Evolutionary conservation across 192 early-diverging fungal genomes (phyloP).

Genomic region (Podila verticillata): DNA sequence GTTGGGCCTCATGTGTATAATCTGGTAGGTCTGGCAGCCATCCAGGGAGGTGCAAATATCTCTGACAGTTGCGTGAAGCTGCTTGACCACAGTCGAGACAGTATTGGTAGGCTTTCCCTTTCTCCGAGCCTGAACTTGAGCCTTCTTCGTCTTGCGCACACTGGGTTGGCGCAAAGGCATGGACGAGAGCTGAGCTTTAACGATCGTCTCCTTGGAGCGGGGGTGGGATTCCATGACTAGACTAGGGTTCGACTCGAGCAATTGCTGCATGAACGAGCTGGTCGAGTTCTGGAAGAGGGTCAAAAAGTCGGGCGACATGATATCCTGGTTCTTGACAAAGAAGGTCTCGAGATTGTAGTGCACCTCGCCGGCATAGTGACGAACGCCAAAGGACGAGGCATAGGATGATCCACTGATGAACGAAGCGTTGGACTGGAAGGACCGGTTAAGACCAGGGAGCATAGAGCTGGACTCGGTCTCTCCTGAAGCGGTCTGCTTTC

Average conservation of each 20-base stretch:
- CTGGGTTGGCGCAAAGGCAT: constrained; percentile 80
- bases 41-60: constrained; percentile 83
- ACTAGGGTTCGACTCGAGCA: constrained; percentile 77
- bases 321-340: constrained; percentile 78
- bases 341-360: constrained; percentile 84
- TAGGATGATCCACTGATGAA: constrained; percentile 54
- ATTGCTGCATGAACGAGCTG: constrained; percentile 75
- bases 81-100: constrained; percentile 65
- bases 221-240: constrained; percentile 81
- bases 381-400: constrained; percentile 72
- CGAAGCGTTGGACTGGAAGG: constrained; percentile 55
- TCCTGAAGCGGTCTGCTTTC: constrained; percentile 41
- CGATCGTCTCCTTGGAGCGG: constrained; percentile 74
- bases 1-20: constrained; percentile 86
- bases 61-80: constrained; percentile 72
- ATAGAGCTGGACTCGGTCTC: constrained; percentile 58
- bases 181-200: constrained; percentile 80
- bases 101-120: constrained; percentile 44
- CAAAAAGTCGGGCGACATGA: constrained; percentile 85
- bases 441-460: constrained; percentile 55
- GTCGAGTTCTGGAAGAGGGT: constrained; percentile 76
- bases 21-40: constrained; percentile 82
- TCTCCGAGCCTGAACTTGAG: constrained; percentile 24
- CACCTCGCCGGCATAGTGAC: constrained; percentile 77
- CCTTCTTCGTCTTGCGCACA: constrained; percentile 61